Conservation (phyloP, 371 early-diverging fungal genomes). For the Haplosporangium sp. region DNA sequence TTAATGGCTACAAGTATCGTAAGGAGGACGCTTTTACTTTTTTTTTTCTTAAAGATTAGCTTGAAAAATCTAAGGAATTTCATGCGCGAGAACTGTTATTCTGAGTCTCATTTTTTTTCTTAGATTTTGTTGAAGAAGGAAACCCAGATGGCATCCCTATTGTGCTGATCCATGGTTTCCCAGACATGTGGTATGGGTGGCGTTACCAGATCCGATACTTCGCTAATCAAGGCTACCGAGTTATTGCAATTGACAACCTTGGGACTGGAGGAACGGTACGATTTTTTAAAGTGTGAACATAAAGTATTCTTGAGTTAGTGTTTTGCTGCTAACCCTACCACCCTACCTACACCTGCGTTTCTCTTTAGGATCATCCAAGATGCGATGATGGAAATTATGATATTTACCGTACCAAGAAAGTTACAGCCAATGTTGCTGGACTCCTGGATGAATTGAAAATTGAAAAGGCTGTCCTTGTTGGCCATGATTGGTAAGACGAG, state of each 20-base stretch:
- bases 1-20: constrained; percentile 27
- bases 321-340: too few species aligned
- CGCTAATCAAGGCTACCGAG: constrained; percentile 74
- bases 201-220: constrained; percentile 78
- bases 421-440: constrained; percentile 18
- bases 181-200: constrained; percentile 81
- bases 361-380: constrained; percentile 19
- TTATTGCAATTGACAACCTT: constrained; percentile 74
- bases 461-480: constrained; percentile 26
- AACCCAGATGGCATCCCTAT: constrained; percentile 58
- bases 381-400: constrained; percentile 16
- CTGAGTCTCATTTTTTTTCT: neutral
- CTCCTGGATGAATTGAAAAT: constrained; percentile 28
- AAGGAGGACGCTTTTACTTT: neutral
- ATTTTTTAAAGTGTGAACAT: too few species aligned
- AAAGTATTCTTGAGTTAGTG: too few species aligned
- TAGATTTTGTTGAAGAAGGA: constrained; percentile 81
- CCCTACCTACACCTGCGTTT: too few species aligned
- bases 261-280: constrained; percentile 80
- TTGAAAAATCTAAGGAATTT: too few species aligned
- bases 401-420: constrained; percentile 18
- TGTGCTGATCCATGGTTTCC: constrained; percentile 80
- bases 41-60: too few species aligned
- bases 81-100: too few species aligned
- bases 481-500: constrained; percentile 28